Base-by-base conservation (phyloP, 768 basidiomycete species). In the Tylopilus sp. region DNA sequence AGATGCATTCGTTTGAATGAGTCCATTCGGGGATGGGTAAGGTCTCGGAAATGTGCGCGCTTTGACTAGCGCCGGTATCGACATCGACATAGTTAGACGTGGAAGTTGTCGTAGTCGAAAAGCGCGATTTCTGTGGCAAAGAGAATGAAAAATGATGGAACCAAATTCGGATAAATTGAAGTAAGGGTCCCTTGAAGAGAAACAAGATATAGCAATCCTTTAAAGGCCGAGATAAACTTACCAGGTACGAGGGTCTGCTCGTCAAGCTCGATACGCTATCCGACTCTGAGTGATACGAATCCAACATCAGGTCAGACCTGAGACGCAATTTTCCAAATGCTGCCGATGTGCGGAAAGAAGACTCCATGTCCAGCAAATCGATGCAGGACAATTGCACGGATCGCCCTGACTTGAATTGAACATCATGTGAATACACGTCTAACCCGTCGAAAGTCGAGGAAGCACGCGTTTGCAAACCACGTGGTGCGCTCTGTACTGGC, bases 21-120 rank as follows among this genome's bases (percentile, higher is more conserved):
- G 37, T 25, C 43, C 58, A 45, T 31, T 30, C 47, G 4, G 54
- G 62, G 30, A 56, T 30, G 16, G 50, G 36, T 4, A 53, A 14
- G 21, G 45, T 41, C 44, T 51, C 46, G 2, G 29, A 42, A 24
- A 41, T 11, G 5, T 36, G 46, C 12, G 14, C 37, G 41, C 38
- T 54, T 11, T 51, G 64, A 10, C 42, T 21, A 4, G 48, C 24
- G 19, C 21, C 36, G 11, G 53, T 12, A 2, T 48, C 12, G 13
- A 60, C 54, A 7, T 67, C 62, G 17, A 71, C 52, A 38, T 64
- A 63, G 41, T 66, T 60, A 30, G 71, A 73, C 3, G 71, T 71
- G 6, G 72, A 66, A 1, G 63, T 66, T 6, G 71, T 72, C 29
- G 71, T 69, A 24, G 60, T 59, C 28, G 72, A 72, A 50, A 74